Evolutionary conservation across 352 stramenopile genomes (phyloP).

Genomic region (Phytophthora sp.): DNA sequence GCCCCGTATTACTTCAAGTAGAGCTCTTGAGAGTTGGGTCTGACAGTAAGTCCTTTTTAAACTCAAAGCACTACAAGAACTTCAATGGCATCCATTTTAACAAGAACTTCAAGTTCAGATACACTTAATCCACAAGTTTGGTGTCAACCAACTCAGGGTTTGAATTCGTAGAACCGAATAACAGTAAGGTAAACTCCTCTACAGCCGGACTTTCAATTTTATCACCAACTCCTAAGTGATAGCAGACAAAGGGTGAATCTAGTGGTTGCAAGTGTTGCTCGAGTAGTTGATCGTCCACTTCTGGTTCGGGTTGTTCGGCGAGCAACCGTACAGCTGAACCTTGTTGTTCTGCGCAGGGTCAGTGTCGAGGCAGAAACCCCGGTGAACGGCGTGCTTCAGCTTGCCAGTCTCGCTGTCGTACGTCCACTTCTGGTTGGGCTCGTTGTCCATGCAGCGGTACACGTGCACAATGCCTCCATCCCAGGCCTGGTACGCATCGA

Average conservation of each 20-base stretch:
- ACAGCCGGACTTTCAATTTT: too few species aligned
- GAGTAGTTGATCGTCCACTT: slow-evolving; percentile 34
- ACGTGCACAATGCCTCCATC: slow-evolving; percentile 50
- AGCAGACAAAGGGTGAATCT: not conserved
- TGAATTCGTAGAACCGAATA: too few species aligned
- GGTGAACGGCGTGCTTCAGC: slow-evolving; percentile 42
- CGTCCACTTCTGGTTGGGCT: slow-evolving; percentile 62
- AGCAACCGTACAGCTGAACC: slow-evolving; percentile 58
- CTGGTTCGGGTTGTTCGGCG: slow-evolving; percentile 49
- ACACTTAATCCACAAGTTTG: too few species aligned
- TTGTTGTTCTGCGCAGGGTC: slow-evolving; percentile 43
- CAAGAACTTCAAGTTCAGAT: too few species aligned
- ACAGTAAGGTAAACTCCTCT: too few species aligned
- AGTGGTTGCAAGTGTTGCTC: not conserved
- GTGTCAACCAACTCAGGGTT: too few species aligned
- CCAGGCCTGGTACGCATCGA: slow-evolving; percentile 49
- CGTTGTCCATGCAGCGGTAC: slow-evolving; percentile 43
- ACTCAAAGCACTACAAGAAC: too few species aligned
- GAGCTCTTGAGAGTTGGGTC: too few species aligned
- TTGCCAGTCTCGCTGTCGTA: slow-evolving; percentile 48
- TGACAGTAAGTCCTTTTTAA: too few species aligned
- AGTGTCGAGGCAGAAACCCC: slow-evolving; percentile 52
- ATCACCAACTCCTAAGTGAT: too few species aligned
- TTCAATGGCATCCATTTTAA: too few species aligned
- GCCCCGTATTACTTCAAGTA: too few species aligned